Evolutionary conservation across 164 flowering plant species (phyloP).

Genomic region (Warburgia ugandensis): DNA sequence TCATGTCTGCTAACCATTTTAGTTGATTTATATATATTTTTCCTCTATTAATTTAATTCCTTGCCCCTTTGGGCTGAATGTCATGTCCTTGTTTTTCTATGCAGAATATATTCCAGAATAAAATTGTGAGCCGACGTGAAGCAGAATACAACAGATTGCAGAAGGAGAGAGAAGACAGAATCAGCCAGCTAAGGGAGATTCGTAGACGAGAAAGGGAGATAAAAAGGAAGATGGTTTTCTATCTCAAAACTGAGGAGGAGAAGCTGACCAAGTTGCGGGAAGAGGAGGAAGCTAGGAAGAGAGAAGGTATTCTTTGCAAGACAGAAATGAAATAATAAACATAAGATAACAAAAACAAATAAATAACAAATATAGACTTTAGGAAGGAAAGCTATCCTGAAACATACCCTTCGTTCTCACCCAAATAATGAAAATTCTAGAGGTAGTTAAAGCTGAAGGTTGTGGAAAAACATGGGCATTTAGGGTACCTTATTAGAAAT

Average conservation of each 20-base stretch:
- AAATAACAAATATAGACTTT: too few relatives aligned
- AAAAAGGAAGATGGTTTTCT: constrained; percentile 57
- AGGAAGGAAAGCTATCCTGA: too few relatives aligned
- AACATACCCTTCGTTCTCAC: too few relatives aligned
- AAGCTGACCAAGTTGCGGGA: constrained; percentile 46
- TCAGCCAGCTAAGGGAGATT: constrained; percentile 26
- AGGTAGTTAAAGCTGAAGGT: too few relatives aligned
- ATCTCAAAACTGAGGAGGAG: constrained; percentile 59
- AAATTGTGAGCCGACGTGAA: constrained; percentile 47
- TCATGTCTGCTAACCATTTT: too few relatives aligned
- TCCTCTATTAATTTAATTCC: background rate
- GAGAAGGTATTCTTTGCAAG: constrained; percentile 67
- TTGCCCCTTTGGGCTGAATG: background rate
- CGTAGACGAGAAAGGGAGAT: constrained; percentile 51
- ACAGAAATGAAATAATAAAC: too few relatives aligned
- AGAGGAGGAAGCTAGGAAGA: constrained; percentile 83
- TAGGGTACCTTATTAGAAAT: too few relatives aligned
- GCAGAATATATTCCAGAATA: constrained; percentile 58
- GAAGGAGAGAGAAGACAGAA: constrained; percentile 68
- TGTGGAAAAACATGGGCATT: too few relatives aligned
- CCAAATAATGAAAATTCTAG: too few relatives aligned
- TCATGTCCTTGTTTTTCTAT: background rate
- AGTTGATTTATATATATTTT: too few relatives aligned
- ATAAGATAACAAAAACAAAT: too few relatives aligned
- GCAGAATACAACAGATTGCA: constrained; percentile 42